These are phyloP conservation scores for Penicillium longicatenatum DNA, from an alignment of 495 filamentous ascomycete genomes.

Conservation along the genomic window DNA sequence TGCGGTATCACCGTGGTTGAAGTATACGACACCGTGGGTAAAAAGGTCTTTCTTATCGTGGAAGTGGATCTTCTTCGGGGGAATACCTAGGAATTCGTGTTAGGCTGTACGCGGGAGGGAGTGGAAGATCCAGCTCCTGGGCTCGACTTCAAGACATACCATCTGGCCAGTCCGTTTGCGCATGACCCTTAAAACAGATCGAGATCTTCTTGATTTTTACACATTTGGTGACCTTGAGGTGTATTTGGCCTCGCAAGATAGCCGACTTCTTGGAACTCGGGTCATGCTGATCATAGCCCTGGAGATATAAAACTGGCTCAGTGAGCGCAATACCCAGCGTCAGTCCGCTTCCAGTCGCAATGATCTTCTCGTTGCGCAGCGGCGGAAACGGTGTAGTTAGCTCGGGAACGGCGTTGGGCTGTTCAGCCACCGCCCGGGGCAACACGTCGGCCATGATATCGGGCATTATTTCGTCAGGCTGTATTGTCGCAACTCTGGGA, in stretches of 20 bases:
- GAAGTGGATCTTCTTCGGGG: constrained; percentile 80
- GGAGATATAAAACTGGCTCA: constrained; percentile 87
- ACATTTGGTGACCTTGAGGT: constrained; percentile 81
- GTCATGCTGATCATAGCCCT: constrained; percentile 86
- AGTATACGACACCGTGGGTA: constrained; percentile 50
- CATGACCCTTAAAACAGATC: constrained; percentile 80
- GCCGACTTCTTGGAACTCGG: constrained; percentile 69
- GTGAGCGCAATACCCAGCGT: constrained; percentile 74
- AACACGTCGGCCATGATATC: constrained; percentile 32
- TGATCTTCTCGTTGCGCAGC: constrained; percentile 61
- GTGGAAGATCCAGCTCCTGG: not conserved
- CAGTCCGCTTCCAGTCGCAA: constrained; percentile 73
- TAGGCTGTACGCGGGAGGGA: not conserved
- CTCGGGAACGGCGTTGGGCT: constrained; percentile 25
- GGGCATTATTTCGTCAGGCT: constrained; percentile 31
- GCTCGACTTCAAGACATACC: constrained; percentile 47
- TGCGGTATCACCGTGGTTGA: constrained; percentile 57
- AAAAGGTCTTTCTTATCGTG: constrained; percentile 70
- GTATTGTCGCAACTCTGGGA: constrained; percentile 32
- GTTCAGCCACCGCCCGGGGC: constrained; percentile 29
- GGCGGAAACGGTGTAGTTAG: constrained; percentile 37
- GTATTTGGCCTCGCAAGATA: constrained; percentile 82
- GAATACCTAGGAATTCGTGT: constrained; percentile 64
- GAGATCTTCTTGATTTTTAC: constrained; percentile 95
- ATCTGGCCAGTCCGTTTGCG: constrained; percentile 95